These are phyloP conservation scores for Boletus rufocinnamomeus DNA, from an alignment of 768 basidiomycete genomes.

Conservation along the genomic window DNA sequence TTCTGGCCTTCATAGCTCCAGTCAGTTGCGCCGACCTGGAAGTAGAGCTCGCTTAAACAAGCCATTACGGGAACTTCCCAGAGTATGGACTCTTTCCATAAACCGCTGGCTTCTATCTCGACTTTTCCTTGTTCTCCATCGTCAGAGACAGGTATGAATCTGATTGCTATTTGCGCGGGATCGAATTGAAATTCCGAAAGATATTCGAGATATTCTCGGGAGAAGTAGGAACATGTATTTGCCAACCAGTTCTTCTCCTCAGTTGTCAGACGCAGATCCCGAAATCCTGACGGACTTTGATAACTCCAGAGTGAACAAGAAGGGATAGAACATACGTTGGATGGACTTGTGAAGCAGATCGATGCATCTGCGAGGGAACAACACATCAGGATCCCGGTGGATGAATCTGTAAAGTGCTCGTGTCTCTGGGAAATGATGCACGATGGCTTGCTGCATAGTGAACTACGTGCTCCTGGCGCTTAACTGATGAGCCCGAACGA, in stretches of 20 bases:
- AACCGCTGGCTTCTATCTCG: conserved; percentile 71
- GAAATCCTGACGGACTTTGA: conserved; percentile 56
- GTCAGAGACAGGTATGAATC: conserved; percentile 59
- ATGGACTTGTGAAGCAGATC: conserved; percentile 50
- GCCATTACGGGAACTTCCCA: conserved; percentile 99
- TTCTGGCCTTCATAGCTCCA: conserved; percentile 86
- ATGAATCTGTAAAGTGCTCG: conserved; percentile 78
- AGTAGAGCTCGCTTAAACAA: conserved; percentile 87
- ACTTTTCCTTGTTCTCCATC: conserved; percentile 58
- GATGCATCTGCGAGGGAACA: conserved; percentile 52
- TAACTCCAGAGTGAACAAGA: conserved; percentile 16
- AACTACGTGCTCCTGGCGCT: conserved; percentile 47
- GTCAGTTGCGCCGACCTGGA: conserved; percentile 68
- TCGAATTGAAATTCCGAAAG: conserved; percentile 69
- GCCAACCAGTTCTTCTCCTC: conserved; percentile 71
- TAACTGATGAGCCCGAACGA: background rate
- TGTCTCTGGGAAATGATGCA: conserved; percentile 72
- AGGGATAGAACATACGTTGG: conserved; percentile 48
- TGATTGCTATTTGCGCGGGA: conserved; percentile 60
- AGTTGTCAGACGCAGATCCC: conserved; percentile 55
- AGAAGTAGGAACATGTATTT: conserved; percentile 73
- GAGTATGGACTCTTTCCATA: conserved; percentile 83
- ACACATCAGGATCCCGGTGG: conserved; percentile 64
- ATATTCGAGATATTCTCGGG: conserved; percentile 71
- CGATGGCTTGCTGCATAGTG: conserved; percentile 94